A percentile compares a stretch with the other conserved stretches of the same genome.
These are phyloP conservation scores for Parmelia sp. DNA, from an alignment of 495 filamentous ascomycete species.

Conservation along the genomic window DNA sequence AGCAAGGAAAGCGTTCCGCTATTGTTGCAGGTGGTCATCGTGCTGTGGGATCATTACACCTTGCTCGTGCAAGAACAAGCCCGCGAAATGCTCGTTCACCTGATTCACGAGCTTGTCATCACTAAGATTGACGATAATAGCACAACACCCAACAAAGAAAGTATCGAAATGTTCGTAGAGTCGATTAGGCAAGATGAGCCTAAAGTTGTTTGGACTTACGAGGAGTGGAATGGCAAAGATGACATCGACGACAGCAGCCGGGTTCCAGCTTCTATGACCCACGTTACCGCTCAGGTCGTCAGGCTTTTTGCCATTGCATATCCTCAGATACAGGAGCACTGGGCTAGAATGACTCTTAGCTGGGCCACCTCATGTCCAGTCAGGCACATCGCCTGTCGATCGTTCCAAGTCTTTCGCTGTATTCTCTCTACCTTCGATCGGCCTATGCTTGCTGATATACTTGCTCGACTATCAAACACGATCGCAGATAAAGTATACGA, in stretches of 20 bases:
- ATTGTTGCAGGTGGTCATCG: constrained; percentile 82
- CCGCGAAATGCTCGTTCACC: constrained; percentile 93
- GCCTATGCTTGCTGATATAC: constrained; percentile 90
- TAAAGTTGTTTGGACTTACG: constrained; percentile 86
- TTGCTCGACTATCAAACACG: constrained; percentile 87
- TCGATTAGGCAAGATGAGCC: constrained; percentile 79
- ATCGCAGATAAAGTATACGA: constrained; percentile 89
- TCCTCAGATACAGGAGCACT: constrained; percentile 81
- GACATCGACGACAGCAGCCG: constrained; percentile 58
- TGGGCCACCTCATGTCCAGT: constrained; percentile 98
- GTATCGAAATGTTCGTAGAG: constrained; percentile 85
- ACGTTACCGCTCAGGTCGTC: constrained; percentile 71
- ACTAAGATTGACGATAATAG: constrained; percentile 76
- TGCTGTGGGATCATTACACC: constrained; percentile 95
- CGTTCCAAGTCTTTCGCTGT: constrained; percentile 95
- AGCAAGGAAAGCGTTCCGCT: constrained; percentile 70
- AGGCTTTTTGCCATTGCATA: constrained; percentile 78
- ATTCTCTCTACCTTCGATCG: constrained; percentile 85
- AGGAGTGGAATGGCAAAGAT: constrained; percentile 77
- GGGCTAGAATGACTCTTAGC: constrained; percentile 79
- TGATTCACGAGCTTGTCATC: constrained; percentile 94
- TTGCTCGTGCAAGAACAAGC: constrained; percentile 95
- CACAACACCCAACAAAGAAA: constrained; percentile 56
- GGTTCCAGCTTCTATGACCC: constrained; percentile 82
- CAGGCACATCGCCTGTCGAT: constrained; percentile 89